These are phyloP conservation scores for Cladosporium austrohemisphaericum DNA, from an alignment of 2,329 filamentous ascomycete species.

Conservation along the genomic window DNA sequence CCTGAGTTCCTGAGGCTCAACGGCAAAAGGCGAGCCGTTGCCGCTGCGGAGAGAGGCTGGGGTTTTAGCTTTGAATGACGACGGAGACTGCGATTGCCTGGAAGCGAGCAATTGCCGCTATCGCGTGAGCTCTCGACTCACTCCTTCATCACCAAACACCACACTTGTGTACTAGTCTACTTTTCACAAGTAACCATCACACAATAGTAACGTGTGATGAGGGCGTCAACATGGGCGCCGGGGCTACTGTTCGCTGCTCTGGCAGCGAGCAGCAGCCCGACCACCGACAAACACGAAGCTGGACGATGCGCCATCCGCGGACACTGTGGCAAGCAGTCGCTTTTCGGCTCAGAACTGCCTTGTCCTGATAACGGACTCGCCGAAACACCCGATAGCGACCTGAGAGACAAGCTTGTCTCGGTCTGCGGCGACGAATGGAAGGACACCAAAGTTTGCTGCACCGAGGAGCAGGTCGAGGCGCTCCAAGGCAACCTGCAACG, in stretches of 20 bases:
- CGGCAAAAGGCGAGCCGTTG: slow-evolving; percentile 1
- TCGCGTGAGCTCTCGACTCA: slow-evolving; percentile 3
- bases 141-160: background rate
- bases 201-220: slow-evolving; percentile 6
- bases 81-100: slow-evolving; percentile 6
- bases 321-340: slow-evolving; percentile 84
- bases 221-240: slow-evolving; percentile 11
- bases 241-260: slow-evolving; percentile 12
- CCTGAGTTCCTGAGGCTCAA: slow-evolving; percentile 9
- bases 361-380: slow-evolving; percentile 89
- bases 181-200: background rate
- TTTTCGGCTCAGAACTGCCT: slow-evolving; percentile 85
- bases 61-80: background rate
- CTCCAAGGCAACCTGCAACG: slow-evolving; percentile 82
- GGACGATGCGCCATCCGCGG: slow-evolving; percentile 88
- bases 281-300: slow-evolving; percentile 66
- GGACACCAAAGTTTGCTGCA: slow-evolving; percentile 79
- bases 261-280: slow-evolving; percentile 8
- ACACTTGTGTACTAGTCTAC: background rate
- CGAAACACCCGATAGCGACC: slow-evolving; percentile 64
- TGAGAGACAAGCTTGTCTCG: slow-evolving; percentile 73
- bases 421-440: slow-evolving; percentile 88
- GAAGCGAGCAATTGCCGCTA: slow-evolving; percentile 3
- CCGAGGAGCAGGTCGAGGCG: slow-evolving; percentile 72
- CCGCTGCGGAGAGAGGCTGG: slow-evolving; percentile 6